A percentile compares a stretch with the other conserved stretches of the same genome.
These are phyloP conservation scores for Elaeis guineensis DNA, from an alignment of 176 grass and related monocot species.

Conservation along the genomic window DNA sequence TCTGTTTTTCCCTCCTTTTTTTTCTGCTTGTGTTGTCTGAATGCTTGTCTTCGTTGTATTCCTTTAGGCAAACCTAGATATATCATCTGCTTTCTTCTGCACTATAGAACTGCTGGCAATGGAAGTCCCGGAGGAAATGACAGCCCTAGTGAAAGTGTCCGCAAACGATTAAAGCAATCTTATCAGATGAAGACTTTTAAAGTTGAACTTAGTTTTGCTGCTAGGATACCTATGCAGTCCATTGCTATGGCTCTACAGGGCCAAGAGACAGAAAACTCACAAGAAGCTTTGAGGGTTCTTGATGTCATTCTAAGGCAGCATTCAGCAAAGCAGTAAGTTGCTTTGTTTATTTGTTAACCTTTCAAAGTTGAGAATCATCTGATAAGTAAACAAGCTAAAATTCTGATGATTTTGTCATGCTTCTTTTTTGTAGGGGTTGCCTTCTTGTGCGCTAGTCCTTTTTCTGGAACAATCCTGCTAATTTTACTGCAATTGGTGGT, in stretches of 20 bases:
- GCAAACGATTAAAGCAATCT: conserved; percentile 43
- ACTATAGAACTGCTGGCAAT: conserved; percentile 38
- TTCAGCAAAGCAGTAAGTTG: conserved; percentile 53
- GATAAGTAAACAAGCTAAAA: too few relatives aligned
- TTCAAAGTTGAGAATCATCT: too few relatives aligned
- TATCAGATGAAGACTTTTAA: conserved; percentile 69
- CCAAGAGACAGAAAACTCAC: conserved; percentile 63
- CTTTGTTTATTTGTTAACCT: not conserved
- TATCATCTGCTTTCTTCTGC: not conserved
- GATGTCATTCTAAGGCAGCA: conserved; percentile 87
- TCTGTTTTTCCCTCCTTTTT: too few relatives aligned
- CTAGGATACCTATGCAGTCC: conserved; percentile 72
- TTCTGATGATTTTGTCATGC: too few relatives aligned
- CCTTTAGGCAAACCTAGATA: not conserved
- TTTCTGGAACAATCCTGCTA: conserved; percentile 63
- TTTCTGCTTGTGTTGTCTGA: too few relatives aligned
- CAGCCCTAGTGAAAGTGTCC: conserved; percentile 41
- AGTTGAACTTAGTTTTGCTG: conserved; percentile 53
- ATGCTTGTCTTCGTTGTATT: not conserved
- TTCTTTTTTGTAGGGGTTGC: conserved; percentile 55
- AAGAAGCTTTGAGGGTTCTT: conserved; percentile 72
- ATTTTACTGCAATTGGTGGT: conserved; percentile 66
- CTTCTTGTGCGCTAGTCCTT: conserved; percentile 73
- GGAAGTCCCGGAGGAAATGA: conserved; percentile 40
- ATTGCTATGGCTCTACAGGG: conserved; percentile 65